Evolutionary conservation across 306 rosid species (phyloP), one percentile per base, ranked within the genome.

Genomic region (Gleditsia sinensis): DNA sequence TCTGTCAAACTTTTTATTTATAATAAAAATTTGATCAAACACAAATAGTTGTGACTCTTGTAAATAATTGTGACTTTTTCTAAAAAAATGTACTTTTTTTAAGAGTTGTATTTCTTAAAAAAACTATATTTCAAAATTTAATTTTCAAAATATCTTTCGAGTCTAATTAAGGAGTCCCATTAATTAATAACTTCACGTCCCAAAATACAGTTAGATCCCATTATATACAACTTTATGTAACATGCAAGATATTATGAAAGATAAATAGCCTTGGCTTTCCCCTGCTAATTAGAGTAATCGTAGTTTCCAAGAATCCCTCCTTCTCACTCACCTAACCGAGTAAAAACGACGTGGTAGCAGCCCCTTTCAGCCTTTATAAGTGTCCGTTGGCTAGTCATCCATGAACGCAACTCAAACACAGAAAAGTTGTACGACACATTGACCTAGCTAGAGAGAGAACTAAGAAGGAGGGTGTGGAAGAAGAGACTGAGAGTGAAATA

Each of bases 291-390:
- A 46, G 2, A 32, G n/a, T n/a, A 60, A 73, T 66, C 88, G 87
- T 86, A 78, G 54, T 69, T 64, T 67, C 72, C 46, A 89, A 84
- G 88, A 82, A 70, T 83, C 69, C 42, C 21, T 28, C 74, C 13
- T 42, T 50, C 67, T 69, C 78, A 75, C 78, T 86, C 86, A 94
- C 98, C 98, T 88, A 91, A 91, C 85, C 67, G 60, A 62, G 75
- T 39, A 76, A 93, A 84, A 91, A 89, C 80, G 97, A 93, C 98
- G 72, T 82, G 46, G 83, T 83, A 86, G 81, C 96, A 53, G 70
- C 67, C 78, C 68, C 50, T 46, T 37, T 75, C 13, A 53, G 59
- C 40, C 81, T 91, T 82, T 94, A 86, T 85, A 89, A 91, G 84
- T 58, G 28, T 78, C 83, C 72, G 82, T 80, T 87, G 74, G 76